Percentiles rank a stretch among this genome's conserved stretches.
Conservation (phyloP, 1,284 basidiomycete genomes). For the Coniferiporia weirii region DNA sequence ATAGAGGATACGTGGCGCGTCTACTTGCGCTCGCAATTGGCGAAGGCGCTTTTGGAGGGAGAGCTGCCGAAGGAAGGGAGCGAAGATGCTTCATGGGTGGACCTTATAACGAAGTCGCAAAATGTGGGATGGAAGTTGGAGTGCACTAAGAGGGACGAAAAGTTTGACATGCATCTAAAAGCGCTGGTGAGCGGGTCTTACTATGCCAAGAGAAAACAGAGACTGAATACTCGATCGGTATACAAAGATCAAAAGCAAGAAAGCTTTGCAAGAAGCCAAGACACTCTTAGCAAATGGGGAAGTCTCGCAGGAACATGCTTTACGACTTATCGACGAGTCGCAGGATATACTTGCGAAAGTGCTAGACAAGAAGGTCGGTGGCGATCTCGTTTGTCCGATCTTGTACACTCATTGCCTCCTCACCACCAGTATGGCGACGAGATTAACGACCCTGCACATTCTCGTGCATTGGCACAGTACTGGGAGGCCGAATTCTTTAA, state of each 20-base stretch:
- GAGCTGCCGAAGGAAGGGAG: conserved; percentile 43
- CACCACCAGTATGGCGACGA: conserved; percentile 63
- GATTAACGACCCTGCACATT: conserved; percentile 85
- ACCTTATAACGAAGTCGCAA: conserved; percentile 43
- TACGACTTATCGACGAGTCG: conserved; percentile 64
- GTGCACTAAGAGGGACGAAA: conserved; percentile 76
- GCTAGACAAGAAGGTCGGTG: conserved; percentile 69
- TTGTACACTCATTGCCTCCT: conserved; percentile 20
- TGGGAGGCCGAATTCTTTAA: conserved; percentile 93
- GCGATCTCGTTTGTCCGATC: conserved; percentile 9
- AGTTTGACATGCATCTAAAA: conserved; percentile 83
- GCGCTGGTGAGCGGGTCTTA: conserved; percentile 52
- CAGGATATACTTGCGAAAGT: conserved; percentile 71
- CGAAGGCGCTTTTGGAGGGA: conserved; percentile 47
- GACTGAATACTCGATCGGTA: not conserved
- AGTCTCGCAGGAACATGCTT: conserved; percentile 43
- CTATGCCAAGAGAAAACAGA: not conserved
- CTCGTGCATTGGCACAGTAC: conserved; percentile 77
- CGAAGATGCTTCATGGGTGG: conserved; percentile 50
- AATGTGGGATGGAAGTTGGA: conserved; percentile 65
- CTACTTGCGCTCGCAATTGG: conserved; percentile 59
- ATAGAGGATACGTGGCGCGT: conserved; percentile 59
- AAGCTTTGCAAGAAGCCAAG: conserved; percentile 45
- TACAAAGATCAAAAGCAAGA: conserved; percentile 46
- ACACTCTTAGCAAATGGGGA: conserved; percentile 36